phyloP scores from a whole-genome alignment of 305 asterid species.

The Striga hermonthica region DNA sequence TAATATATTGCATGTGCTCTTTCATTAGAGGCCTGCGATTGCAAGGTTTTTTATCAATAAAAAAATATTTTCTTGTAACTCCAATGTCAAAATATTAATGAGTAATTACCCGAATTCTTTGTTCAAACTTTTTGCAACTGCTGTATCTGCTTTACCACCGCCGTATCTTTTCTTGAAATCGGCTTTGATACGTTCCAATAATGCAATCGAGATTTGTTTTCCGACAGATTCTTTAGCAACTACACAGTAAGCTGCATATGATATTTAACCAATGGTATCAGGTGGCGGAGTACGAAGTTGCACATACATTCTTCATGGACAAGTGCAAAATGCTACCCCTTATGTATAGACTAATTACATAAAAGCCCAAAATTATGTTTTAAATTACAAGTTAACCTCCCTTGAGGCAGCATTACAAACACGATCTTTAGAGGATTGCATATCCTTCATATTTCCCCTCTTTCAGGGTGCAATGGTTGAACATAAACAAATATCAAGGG shows the following conservation, averaged over 20 bases:
- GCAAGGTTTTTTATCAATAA: background rate
- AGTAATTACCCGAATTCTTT: conserved; percentile 76
- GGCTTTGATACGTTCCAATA: conserved; percentile 75
- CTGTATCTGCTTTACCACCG: conserved; percentile 89
- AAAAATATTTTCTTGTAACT: background rate
- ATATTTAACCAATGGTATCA: conserved; percentile 24
- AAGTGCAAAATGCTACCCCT: background rate
- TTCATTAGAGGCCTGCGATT: conserved; percentile 72
- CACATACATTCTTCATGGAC: background rate
- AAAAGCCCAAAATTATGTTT: background rate
- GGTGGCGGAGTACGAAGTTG: background rate
- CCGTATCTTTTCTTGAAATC: conserved; percentile 87
- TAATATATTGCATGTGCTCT: conserved; percentile 90
- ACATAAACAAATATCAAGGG: background rate
- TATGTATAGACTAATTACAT: background rate
- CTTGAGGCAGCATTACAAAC: background rate
- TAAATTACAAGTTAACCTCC: background rate
- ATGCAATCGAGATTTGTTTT: conserved; percentile 80
- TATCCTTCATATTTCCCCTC: background rate
- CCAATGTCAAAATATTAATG: background rate
- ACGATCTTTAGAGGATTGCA: background rate
- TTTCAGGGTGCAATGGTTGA: background rate
- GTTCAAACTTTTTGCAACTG: conserved; percentile 81
- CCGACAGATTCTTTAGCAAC: conserved; percentile 88
- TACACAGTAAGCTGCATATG: conserved; percentile 74